Conservation (phyloP, 345 rosid species). For the Durio zibethinus region DNA sequence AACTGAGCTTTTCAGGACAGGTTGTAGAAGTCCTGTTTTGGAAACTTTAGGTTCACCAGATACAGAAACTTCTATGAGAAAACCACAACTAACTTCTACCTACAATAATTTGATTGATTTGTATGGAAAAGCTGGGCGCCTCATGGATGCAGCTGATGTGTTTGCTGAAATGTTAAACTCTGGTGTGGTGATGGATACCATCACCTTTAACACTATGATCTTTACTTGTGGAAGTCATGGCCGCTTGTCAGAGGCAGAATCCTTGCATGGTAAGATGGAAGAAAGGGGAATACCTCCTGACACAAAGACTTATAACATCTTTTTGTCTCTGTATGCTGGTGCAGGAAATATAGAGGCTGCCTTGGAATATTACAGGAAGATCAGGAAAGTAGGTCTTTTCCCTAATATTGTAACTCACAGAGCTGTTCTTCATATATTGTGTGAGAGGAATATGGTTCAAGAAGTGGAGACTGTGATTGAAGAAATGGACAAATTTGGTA, state of each 20-base stretch:
- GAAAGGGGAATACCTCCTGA: constrained; percentile 62
- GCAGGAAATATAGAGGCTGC: constrained; percentile 68
- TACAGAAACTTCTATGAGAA: constrained; percentile 35
- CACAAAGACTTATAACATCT: constrained; percentile 73
- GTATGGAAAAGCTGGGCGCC: constrained; percentile 88
- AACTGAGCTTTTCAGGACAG: constrained; percentile 72
- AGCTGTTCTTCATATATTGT: constrained; percentile 68
- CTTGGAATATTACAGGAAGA: constrained; percentile 53
- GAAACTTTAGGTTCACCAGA: constrained; percentile 27
- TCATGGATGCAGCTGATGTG: constrained; percentile 70
- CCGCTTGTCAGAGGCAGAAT: constrained; percentile 67
- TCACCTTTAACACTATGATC: constrained; percentile 90
- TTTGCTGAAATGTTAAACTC: constrained; percentile 77
- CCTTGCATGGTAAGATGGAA: constrained; percentile 73
- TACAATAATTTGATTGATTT: constrained; percentile 82
- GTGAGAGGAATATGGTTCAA: constrained; percentile 60
- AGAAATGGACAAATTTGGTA: constrained; percentile 53
- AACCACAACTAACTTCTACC: constrained; percentile 66
- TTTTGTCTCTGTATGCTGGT: constrained; percentile 68
- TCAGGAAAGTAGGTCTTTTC: constrained; percentile 67
- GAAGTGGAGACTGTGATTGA: constrained; percentile 60
- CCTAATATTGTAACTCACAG: constrained; percentile 73
- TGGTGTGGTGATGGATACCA: constrained; percentile 66
- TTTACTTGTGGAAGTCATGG: constrained; percentile 82
- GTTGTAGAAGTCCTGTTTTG: constrained; percentile 49